Percentiles rank a stretch among this genome's conserved stretches.
These are phyloP conservation scores for Clonostachys solani DNA, from an alignment of 2,329 filamentous ascomycete species.

Conservation along the genomic window DNA sequence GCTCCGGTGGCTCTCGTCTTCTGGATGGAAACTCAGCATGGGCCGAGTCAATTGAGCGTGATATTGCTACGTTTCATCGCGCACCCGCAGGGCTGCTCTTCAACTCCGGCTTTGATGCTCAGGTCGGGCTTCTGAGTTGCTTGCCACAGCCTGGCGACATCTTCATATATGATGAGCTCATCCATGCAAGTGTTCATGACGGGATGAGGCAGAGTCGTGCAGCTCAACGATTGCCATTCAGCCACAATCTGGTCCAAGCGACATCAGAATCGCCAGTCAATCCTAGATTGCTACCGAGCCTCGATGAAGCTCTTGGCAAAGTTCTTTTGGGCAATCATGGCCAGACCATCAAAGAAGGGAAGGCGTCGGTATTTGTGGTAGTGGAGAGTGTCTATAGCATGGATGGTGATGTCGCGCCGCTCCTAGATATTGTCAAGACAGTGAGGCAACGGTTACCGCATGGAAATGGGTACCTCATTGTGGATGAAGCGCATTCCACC, in stretches of 20 bases:
- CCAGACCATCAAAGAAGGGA: constrained; percentile 23
- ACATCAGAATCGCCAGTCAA: background rate
- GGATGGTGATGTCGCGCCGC: constrained; percentile 71
- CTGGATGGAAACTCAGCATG: constrained; percentile 44
- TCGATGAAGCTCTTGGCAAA: constrained; percentile 18
- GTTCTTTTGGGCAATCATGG: constrained; percentile 27
- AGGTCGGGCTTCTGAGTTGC: constrained; percentile 57
- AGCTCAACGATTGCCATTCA: constrained; percentile 39
- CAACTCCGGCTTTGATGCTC: constrained; percentile 62
- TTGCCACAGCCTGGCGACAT: constrained; percentile 56
- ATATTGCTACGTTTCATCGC: constrained; percentile 42
- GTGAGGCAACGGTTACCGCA: constrained; percentile 50
- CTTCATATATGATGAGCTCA: constrained; percentile 69
- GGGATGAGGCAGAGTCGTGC: constrained; percentile 67
- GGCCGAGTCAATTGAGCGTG: constrained; percentile 38
- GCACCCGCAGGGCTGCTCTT: constrained; percentile 44
- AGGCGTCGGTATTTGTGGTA: constrained; percentile 58
- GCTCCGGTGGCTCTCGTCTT: constrained; percentile 49
- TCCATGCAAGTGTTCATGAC: constrained; percentile 77
- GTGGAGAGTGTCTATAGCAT: constrained; percentile 76
- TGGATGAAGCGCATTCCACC: constrained; percentile 67
- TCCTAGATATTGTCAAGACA: constrained; percentile 54
- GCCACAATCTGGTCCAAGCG: constrained; percentile 46
- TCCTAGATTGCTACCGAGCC: background rate
- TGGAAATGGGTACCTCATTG: constrained; percentile 57